Conservation (phyloP, 805 yeast genomes). For the Saccharomycopsis sp. region DNA sequence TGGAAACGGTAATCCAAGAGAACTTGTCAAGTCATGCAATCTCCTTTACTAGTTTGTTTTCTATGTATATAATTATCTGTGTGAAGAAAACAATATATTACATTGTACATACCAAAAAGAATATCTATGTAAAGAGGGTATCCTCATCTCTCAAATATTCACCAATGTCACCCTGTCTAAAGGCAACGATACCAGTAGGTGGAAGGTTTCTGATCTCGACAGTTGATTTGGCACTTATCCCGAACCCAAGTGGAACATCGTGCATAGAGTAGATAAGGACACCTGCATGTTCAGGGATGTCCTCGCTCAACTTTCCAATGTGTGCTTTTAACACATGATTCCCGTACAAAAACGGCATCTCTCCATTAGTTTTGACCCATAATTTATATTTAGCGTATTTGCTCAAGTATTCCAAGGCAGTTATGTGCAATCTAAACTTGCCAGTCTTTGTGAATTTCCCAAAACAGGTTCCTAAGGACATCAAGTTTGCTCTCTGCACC, state of each 20-base stretch:
- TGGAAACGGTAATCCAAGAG: slow-evolving; percentile 64
- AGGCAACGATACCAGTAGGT: slow-evolving; percentile 92
- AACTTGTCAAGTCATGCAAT: slow-evolving; percentile 38
- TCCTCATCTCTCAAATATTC: slow-evolving; percentile 98
- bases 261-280: slow-evolving; percentile 85
- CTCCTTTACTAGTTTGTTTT: slow-evolving; percentile 25
- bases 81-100: neutral
- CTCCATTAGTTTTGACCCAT: slow-evolving; percentile 97
- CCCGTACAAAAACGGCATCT: slow-evolving; percentile 96
- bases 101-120: neutral
- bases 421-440: slow-evolving; percentile 89
- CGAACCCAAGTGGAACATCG: slow-evolving; percentile 92
- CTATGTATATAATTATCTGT: slow-evolving; percentile 3
- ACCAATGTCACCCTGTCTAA: slow-evolving; percentile 96
- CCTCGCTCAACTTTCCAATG: slow-evolving; percentile 93
- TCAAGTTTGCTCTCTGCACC: slow-evolving; percentile 79
- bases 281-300: slow-evolving; percentile 97
- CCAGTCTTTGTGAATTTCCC: slow-evolving; percentile 98
- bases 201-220: slow-evolving; percentile 79
- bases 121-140: slow-evolving; percentile 68
- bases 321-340: slow-evolving; percentile 96
- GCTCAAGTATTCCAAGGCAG: slow-evolving; percentile 77
- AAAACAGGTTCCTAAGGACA: slow-evolving; percentile 89
- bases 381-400: slow-evolving; percentile 87
- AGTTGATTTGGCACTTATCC: slow-evolving; percentile 89